A percentile compares a stretch with the other conserved stretches of the same genome.
Conservation (phyloP, 164 flowering plant genomes). For the Vitis amurensis region DNA sequence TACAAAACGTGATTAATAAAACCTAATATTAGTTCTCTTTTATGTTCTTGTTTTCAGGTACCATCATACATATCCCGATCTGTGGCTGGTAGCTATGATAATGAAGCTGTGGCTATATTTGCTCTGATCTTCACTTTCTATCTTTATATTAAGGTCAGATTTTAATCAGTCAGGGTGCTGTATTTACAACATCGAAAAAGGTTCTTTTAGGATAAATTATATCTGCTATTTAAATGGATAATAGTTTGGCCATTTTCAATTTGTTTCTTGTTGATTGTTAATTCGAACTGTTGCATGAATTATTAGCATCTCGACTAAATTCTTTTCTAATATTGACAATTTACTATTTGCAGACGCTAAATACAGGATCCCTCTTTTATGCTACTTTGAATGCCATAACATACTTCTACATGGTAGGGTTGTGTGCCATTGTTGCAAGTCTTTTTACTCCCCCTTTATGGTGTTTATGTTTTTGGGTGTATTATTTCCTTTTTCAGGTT, state of each 20-base stretch:
- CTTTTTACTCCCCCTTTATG: background rate
- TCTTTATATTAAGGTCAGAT: conserved; percentile 86
- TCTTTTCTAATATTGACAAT: conserved; percentile 10
- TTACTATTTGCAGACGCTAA: conserved; percentile 74
- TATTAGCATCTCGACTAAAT: background rate
- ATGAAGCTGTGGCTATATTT: conserved; percentile 99
- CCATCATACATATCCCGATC: conserved; percentile 98
- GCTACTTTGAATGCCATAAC: conserved; percentile 90
- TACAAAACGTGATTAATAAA: background rate
- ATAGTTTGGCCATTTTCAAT: background rate
- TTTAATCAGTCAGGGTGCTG: background rate
- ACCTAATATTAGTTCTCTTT: background rate
- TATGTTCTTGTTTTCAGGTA: conserved; percentile 54
- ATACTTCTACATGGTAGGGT: conserved; percentile 92
- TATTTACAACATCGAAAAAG: background rate
- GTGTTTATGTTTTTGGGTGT: conserved; percentile 7
- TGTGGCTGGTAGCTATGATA: conserved; percentile 99
- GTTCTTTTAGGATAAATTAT: conserved; percentile 7
- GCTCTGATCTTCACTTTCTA: conserved; percentile 96
- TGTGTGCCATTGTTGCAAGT: conserved; percentile 9
- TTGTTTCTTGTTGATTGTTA: background rate
- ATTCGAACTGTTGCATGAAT: background rate
- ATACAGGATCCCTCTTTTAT: conserved; percentile 97
- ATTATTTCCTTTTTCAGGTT: conserved; percentile 51
- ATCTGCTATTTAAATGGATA: background rate